A percentile compares a stretch with the other conserved stretches of the same genome.
Evolutionary conservation across 2,329 filamentous ascomycete species (phyloP).

Genomic region (Epichloe bromicola): DNA sequence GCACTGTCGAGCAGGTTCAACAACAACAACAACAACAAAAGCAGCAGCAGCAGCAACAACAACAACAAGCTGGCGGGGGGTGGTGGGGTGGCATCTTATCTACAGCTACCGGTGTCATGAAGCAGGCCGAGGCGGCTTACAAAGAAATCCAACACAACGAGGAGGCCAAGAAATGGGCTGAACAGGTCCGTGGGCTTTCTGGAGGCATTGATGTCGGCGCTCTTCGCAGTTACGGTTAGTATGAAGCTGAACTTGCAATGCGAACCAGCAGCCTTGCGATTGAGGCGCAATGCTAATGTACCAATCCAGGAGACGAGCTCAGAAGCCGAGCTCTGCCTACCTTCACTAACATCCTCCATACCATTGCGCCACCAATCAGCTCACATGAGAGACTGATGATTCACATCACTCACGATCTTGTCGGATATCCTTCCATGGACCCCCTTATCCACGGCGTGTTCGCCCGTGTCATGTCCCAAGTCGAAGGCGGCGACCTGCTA

Average conservation of each 20-base stretch:
- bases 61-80: conserved; percentile 47
- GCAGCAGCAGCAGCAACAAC: neutral
- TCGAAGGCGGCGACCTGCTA: conserved; percentile 88
- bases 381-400: conserved; percentile 95
- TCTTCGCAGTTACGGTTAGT: conserved; percentile 38
- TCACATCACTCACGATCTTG: conserved; percentile 91
- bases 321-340: conserved; percentile 80
- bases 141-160: conserved; percentile 95
- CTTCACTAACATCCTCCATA: conserved; percentile 89
- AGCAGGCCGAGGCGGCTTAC: conserved; percentile 83
- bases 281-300: neutral
- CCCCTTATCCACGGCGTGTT: conserved; percentile 87
- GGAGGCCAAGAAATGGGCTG: conserved; percentile 90
- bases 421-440: conserved; percentile 88
- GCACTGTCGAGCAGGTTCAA: conserved; percentile 30
- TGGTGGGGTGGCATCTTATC: conserved; percentile 85
- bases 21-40: conserved; percentile 12
- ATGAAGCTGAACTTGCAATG: neutral
- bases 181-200: conserved; percentile 63
- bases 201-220: conserved; percentile 55
- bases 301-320: conserved; percentile 62
- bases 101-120: conserved; percentile 73
- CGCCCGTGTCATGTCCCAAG: conserved; percentile 94
- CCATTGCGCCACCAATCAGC: conserved; percentile 88
- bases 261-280: neutral